Conservation (phyloP, 768 basidiomycete genomes). For the Boletus barrowsii region DNA sequence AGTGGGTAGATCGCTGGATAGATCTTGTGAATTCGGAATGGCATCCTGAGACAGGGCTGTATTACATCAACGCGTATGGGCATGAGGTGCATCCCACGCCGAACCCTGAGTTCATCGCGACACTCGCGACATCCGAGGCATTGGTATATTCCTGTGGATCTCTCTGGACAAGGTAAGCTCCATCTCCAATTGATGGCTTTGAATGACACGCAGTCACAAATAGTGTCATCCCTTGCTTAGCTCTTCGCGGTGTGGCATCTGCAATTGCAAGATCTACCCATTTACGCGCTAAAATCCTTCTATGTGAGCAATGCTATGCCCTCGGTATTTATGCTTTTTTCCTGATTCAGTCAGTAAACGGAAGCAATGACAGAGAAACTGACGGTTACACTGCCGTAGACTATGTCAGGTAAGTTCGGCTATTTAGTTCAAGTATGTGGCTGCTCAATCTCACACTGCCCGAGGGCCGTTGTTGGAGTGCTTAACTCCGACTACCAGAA, state of each 20-base stretch:
- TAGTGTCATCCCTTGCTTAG: slow-evolving; percentile 90
- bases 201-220: slow-evolving; percentile 1
- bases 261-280: slow-evolving; percentile 71
- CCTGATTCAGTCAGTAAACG: slow-evolving; percentile 62
- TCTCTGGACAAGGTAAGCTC: slow-evolving; percentile 80
- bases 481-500: slow-evolving; percentile 60
- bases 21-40: slow-evolving; percentile 8
- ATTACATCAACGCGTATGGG: slow-evolving; percentile 89
- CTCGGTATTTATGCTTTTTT: neutral
- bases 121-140: slow-evolving; percentile 56
- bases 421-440: slow-evolving; percentile 1
- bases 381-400: slow-evolving; percentile 79
- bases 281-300: slow-evolving; percentile 77
- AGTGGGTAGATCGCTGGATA: slow-evolving; percentile 44
- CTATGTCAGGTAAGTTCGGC: slow-evolving; percentile 63
- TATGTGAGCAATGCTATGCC: slow-evolving; percentile 52
- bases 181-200: slow-evolving; percentile 3
- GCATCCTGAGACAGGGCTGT: slow-evolving; percentile 50
- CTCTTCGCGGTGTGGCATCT: slow-evolving; percentile 73
- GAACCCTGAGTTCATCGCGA: slow-evolving; percentile 73
- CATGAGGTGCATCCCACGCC: slow-evolving; percentile 90
- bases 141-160: slow-evolving; percentile 93
- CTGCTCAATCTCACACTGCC: slow-evolving; percentile 7
- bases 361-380: slow-evolving; percentile 87
- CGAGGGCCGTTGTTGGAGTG: slow-evolving; percentile 65